A percentile compares a stretch with the other conserved stretches of the same genome.
phyloP scores from a whole-genome alignment of 2,329 filamentous ascomycete genomes.

The Camptophora hylomeconis region DNA sequence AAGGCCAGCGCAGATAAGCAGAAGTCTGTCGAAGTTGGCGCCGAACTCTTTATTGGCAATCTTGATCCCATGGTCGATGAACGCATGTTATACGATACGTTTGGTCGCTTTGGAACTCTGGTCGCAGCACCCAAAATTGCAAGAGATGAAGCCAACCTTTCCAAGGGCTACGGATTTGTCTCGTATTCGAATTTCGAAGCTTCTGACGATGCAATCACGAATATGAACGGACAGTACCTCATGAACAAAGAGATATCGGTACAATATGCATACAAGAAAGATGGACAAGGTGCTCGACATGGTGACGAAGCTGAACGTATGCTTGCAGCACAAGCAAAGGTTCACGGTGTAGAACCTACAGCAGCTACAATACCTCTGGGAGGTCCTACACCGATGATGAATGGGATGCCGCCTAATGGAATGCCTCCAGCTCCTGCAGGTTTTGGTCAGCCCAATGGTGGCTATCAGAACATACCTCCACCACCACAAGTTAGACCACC shows the following conservation, averaged over 20 bases:
- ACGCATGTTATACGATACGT: constrained; percentile 89
- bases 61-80: constrained; percentile 90
- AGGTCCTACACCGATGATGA: constrained; percentile 22
- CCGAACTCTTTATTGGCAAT: constrained; percentile 94
- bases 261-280: constrained; percentile 98
- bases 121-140: constrained; percentile 75
- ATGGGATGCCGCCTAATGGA: constrained; percentile 13
- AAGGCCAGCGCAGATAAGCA: constrained; percentile 90
- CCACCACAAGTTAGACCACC: constrained; percentile 35
- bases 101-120: constrained; percentile 79
- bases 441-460: constrained; percentile 27
- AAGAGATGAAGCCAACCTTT: constrained; percentile 73
- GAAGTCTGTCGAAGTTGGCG: constrained; percentile 82
- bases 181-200: constrained; percentile 88
- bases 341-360: constrained; percentile 80
- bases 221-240: constrained; percentile 92
- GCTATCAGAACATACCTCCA: constrained; percentile 30
- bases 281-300: constrained; percentile 91
- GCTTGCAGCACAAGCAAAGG: constrained; percentile 82
- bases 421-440: constrained; percentile 26
- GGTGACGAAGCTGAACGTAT: constrained; percentile 88
- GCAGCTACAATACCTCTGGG: constrained; percentile 51
- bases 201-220: constrained; percentile 77
- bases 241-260: constrained; percentile 95
- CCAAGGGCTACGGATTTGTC: constrained; percentile 93